Percentiles rank a stretch among this genome's conserved stretches.
Evolutionary conservation across 352 stramenopile species (phyloP).

Genomic region (Phytophthora capsici): DNA sequence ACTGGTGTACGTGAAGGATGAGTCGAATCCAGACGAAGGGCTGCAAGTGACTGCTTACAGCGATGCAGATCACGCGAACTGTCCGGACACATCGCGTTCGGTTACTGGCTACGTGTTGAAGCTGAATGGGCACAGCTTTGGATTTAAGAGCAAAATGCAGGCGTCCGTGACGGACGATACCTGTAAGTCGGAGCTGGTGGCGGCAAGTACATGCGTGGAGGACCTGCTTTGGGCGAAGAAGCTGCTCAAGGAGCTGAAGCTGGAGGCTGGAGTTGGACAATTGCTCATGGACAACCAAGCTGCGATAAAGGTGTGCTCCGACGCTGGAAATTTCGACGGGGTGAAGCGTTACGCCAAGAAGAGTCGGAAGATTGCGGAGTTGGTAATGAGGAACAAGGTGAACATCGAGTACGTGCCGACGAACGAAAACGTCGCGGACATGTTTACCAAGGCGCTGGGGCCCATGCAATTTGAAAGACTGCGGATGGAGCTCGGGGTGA

Average conservation of each 20-base stretch:
- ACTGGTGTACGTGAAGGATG: neutral
- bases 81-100: neutral
- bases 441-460: slow-evolving; percentile 11
- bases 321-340: slow-evolving; percentile 8
- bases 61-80: slow-evolving; percentile 12
- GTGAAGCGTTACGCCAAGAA: slow-evolving; percentile 12
- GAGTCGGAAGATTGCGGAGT: slow-evolving; percentile 1
- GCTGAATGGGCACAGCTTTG: slow-evolving; percentile 2
- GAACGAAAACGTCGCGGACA: neutral
- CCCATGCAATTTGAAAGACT: slow-evolving; percentile 5
- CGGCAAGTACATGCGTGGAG: neutral
- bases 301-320: neutral
- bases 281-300: slow-evolving; percentile 1
- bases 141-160: slow-evolving; percentile 18
- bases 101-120: slow-evolving; percentile 7
- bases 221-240: slow-evolving; percentile 7
- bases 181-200: slow-evolving; percentile 13
- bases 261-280: neutral
- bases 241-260: neutral
- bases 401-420: neutral
- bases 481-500: neutral
- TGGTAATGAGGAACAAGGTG: neutral
- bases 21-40: neutral
- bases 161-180: slow-evolving; percentile 6
- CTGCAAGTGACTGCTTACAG: neutral